Evolutionary conservation across 2,329 filamentous ascomycete species (phyloP).

Genomic region (Trichophyton simii): DNA sequence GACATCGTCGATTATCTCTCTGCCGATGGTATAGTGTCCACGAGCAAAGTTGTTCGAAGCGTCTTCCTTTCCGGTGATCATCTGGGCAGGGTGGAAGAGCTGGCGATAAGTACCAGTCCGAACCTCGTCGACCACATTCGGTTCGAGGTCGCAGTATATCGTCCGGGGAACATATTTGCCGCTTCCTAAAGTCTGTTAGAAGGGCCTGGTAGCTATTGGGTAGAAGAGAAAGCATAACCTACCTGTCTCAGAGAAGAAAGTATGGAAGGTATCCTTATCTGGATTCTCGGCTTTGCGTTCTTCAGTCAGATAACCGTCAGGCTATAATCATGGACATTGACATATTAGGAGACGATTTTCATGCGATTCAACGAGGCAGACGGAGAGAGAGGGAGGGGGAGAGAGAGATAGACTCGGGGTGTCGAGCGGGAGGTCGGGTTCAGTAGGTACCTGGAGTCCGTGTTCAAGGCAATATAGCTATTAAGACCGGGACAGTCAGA

Average conservation of each 20-base stretch:
- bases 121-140: conserved; percentile 98
- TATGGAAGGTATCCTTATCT: conserved; percentile 93
- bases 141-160: conserved; percentile 99
- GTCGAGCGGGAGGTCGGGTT: background rate
- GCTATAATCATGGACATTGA: conserved; percentile 40
- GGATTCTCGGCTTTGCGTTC: conserved; percentile 84
- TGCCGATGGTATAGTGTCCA: conserved; percentile 98
- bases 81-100: conserved; percentile 97
- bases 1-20: conserved; percentile 97
- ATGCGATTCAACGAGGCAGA: background rate
- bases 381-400: too few relatives aligned
- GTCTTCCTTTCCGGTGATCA: conserved; percentile 99
- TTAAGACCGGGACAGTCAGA: conserved; percentile 24
- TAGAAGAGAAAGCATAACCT: conserved; percentile 29
- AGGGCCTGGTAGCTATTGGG: conserved; percentile 13
- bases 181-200: conserved; percentile 51
- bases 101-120: conserved; percentile 91
- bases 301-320: conserved; percentile 96
- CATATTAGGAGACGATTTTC: background rate
- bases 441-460: conserved; percentile 76
- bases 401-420: background rate
- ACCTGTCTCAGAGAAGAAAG: conserved; percentile 99
- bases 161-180: conserved; percentile 98
- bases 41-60: conserved; percentile 99
- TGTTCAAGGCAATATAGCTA: conserved; percentile 99